phyloP scores from a whole-genome alignment of 2,329 filamentous ascomycete genomes.

The Alternaria sp. region DNA sequence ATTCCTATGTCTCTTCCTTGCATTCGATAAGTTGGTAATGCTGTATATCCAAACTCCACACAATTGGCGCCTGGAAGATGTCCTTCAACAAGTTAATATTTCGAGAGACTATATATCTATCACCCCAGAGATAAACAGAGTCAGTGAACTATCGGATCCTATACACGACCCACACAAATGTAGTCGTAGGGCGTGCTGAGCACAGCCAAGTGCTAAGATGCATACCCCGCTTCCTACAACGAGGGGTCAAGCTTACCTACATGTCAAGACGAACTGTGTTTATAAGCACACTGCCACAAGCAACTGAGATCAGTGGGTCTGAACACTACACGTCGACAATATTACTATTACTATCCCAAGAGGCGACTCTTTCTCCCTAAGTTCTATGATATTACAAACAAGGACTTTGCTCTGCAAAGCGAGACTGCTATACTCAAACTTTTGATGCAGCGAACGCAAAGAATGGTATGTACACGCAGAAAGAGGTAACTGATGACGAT shows the following conservation, averaged over 20 bases:
- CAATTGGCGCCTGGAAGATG: not conserved
- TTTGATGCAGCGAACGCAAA: slow-evolving; percentile 9
- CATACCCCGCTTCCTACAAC: not conserved
- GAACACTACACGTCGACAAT: not conserved
- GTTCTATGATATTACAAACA: slow-evolving; percentile 8
- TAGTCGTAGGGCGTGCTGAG: not conserved
- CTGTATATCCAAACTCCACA: not conserved
- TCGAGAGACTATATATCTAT: not conserved
- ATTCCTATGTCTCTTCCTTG: not conserved
- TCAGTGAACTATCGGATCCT: not conserved
- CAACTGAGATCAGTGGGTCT: not conserved
- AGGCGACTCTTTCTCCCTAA: not conserved
- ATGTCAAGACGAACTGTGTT: not conserved
- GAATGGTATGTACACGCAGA: slow-evolving; percentile 14
- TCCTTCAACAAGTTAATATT: not conserved
- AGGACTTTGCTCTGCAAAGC: not conserved
- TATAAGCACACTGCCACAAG: not conserved
- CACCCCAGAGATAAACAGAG: not conserved
- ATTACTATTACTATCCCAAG: slow-evolving; percentile 3
- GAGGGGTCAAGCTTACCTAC: not conserved
- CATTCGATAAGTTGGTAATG: not conserved
- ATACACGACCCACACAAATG: not conserved
- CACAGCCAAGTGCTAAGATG: not conserved
- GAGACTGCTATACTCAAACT: slow-evolving; percentile 3
- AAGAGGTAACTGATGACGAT: not conserved